phyloP scores from a whole-genome alignment of 768 basidiomycete species.

The Russula abietina region DNA sequence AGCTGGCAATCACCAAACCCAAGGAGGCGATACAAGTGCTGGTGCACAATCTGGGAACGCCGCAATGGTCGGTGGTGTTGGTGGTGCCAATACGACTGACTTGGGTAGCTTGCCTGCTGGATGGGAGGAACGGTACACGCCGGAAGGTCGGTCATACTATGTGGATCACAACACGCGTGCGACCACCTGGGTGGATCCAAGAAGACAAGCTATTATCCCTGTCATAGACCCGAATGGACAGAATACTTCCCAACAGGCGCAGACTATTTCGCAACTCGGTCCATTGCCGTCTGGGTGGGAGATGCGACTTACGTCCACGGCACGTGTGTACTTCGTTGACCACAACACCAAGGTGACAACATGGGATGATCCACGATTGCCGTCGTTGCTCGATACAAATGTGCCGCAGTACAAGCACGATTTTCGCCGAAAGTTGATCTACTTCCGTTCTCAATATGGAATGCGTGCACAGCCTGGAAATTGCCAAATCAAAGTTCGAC shows the following conservation, averaged over 20 bases:
- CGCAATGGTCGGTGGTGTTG: constrained; percentile 42
- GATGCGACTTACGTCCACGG: constrained; percentile 97
- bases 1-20: constrained; percentile 59
- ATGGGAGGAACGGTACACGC: constrained; percentile 98
- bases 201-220: constrained; percentile 92
- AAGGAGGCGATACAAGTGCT: constrained; percentile 57
- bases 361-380: constrained; percentile 98
- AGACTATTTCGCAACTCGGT: constrained; percentile 93
- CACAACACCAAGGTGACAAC: constrained; percentile 99
- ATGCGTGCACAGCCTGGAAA: constrained; percentile 98
- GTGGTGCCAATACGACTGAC: constrained; percentile 59
- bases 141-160: constrained; percentile 97
- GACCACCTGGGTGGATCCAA: constrained; percentile 99
- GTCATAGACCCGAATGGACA: constrained; percentile 94
- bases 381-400: constrained; percentile 91
- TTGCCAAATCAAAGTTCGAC: constrained; percentile 96
- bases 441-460: constrained; percentile 97
- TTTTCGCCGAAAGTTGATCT: constrained; percentile 97
- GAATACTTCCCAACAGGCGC: constrained; percentile 81
- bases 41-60: constrained; percentile 25
- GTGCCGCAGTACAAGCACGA: constrained; percentile 99
- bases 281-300: constrained; percentile 98
- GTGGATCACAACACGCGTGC: constrained; percentile 99
- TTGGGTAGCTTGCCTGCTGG: constrained; percentile 88
- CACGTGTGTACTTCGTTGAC: constrained; percentile 98